phyloP scores from a whole-genome alignment of 2,329 filamentous ascomycete genomes.

The Alternaria panax region DNA sequence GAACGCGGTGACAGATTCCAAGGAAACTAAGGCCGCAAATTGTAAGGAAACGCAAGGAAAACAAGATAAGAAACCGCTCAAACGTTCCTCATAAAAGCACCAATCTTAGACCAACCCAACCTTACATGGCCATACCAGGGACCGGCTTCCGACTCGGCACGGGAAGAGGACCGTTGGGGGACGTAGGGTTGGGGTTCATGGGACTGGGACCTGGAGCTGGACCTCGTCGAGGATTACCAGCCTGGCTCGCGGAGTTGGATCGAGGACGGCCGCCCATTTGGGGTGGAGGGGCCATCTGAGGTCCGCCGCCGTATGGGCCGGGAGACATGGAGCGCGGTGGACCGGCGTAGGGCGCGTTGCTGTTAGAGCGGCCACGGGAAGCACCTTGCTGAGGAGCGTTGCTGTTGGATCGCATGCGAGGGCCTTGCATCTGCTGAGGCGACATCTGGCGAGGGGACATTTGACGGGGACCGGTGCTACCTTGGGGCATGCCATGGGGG shows the following conservation, averaged over 20 bases:
- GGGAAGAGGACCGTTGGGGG: constrained; percentile 13
- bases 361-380: constrained; percentile 45
- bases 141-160: constrained; percentile 57
- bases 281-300: constrained; percentile 41
- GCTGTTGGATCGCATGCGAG: constrained; percentile 46
- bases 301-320: constrained; percentile 49
- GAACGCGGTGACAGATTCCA: constrained; percentile 15
- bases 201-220: constrained; percentile 47
- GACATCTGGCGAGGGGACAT: constrained; percentile 37
- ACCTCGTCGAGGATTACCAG: constrained; percentile 34
- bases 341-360: constrained; percentile 48
- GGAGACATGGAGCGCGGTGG: constrained; percentile 50
- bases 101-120: not conserved
- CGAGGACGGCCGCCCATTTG: constrained; percentile 45
- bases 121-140: constrained; percentile 55
- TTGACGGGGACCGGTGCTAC: constrained; percentile 48
- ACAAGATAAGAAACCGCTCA: constrained; percentile 25
- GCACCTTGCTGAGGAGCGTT: constrained; percentile 44
- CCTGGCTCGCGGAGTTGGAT: constrained; percentile 49
- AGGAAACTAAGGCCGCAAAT: not conserved
- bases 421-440: constrained; percentile 31
- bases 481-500: constrained; percentile 55
- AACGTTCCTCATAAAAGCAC: constrained; percentile 36
- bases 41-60: constrained; percentile 13
- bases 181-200: constrained; percentile 42